These are phyloP conservation scores for Boletus subparvulus DNA, from an alignment of 768 basidiomycete genomes.

Conservation along the genomic window DNA sequence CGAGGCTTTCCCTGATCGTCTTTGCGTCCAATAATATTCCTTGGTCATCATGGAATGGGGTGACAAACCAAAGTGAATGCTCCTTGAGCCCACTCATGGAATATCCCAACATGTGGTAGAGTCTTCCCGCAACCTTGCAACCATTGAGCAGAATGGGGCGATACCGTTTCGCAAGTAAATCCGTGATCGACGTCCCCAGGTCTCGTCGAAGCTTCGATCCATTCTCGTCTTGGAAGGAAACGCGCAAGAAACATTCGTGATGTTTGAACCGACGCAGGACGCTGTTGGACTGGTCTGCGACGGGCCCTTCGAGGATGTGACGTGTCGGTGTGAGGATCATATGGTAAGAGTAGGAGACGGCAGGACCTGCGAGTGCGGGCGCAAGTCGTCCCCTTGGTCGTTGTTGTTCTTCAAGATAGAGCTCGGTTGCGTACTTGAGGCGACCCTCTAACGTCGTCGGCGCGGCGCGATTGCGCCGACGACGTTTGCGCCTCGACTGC, in stretches of 20 bases:
- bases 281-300: constrained; percentile 38
- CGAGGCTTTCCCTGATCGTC: constrained; percentile 36
- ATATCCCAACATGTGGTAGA: constrained; percentile 49
- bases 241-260: constrained; percentile 46
- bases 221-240: constrained; percentile 50
- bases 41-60: constrained; percentile 37
- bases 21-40: constrained; percentile 24
- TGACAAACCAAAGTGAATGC: constrained; percentile 50
- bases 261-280: constrained; percentile 38
- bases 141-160: constrained; percentile 36
- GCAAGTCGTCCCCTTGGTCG: constrained; percentile 28
- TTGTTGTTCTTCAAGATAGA: constrained; percentile 24
- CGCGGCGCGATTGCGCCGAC: neutral
- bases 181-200: constrained; percentile 28
- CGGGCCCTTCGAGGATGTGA: constrained; percentile 39
- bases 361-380: constrained; percentile 16
- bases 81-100: constrained; percentile 53
- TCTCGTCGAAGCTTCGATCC: constrained; percentile 38
- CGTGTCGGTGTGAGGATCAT: constrained; percentile 41
- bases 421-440: constrained; percentile 17
- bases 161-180: constrained; percentile 36
- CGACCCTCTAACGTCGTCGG: constrained; percentile 11
- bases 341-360: constrained; percentile 36
- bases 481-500: neutral
- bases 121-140: constrained; percentile 41